These are phyloP conservation scores for Pulveroboletus sp. DNA, from an alignment of 768 basidiomycete genomes.

Conservation along the genomic window DNA sequence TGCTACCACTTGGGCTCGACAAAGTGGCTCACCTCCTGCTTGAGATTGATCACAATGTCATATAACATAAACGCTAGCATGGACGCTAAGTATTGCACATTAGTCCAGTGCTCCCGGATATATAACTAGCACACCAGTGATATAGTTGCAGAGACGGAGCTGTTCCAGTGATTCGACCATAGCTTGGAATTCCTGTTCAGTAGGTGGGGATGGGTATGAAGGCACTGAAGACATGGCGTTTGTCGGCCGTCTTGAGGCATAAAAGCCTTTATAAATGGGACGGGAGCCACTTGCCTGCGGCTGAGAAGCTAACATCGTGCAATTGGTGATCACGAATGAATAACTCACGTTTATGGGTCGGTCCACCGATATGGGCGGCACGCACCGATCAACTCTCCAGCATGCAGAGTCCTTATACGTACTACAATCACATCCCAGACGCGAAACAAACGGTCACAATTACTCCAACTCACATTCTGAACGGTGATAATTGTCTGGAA, in stretches of 20 bases:
- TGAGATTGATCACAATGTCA: slow-evolving; percentile 20
- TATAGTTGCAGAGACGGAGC: slow-evolving; percentile 15
- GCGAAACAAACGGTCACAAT: neutral
- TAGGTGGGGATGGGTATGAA: neutral
- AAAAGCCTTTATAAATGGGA: neutral
- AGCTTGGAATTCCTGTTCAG: slow-evolving; percentile 1
- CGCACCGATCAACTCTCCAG: neutral
- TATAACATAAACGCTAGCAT: slow-evolving; percentile 17
- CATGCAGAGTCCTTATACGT: neutral
- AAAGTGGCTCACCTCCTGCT: slow-evolving; percentile 12
- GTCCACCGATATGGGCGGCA: neutral
- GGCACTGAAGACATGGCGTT: slow-evolving; percentile 13
- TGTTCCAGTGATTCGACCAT: slow-evolving; percentile 10
- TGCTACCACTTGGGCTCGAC: neutral
- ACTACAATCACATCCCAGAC: neutral
- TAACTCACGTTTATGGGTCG: neutral
- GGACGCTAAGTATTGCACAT: neutral
- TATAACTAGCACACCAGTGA: slow-evolving; percentile 1
- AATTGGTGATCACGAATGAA: neutral
- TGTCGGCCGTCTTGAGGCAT: neutral
- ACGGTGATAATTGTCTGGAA: neutral
- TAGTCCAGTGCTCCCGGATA: neutral
- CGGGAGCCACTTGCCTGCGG: neutral
- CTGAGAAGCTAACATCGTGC: neutral
- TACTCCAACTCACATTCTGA: neutral